Evolutionary conservation across 2,329 filamentous ascomycete genomes (phyloP), one percentile per base, ranked within the genome.

Genomic region (Zymoseptoria passerinii): DNA sequence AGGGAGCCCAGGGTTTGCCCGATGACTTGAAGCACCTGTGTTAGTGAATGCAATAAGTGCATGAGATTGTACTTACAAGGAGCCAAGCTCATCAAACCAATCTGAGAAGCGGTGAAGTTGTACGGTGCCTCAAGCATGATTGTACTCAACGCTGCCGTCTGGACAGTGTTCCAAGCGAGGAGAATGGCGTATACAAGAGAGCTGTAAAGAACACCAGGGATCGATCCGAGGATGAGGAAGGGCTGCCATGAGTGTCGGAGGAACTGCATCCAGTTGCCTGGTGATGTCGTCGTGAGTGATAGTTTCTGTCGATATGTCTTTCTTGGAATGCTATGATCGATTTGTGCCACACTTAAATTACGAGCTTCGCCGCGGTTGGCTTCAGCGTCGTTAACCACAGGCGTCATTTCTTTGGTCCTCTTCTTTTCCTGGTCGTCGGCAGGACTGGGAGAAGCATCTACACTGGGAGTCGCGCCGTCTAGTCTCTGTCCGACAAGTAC

Each of bases 81-180:
- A 0, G 79, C 79, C 27, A 82, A 70, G 35, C 76, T 78, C 63
- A 80, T 78, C 48, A 81, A 72, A 0, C 80, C 80, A 1, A 77
- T 78, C 59, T 79, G 68, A 8, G 75, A 74, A 8, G 78, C 73
- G 19, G 72, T 73, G 67, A 83, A 81, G 70, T 78, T 79, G 61
- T 72, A 52, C 0, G 72, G 71, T 3, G 66, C 58, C 2, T 66
- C 67, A 8, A 72, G 62, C 63, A 79, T 71, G 57, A 70, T 73
- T 0, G 68, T 70, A 6, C 73, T 73, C 18, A 70, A 65, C 0
- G 68, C 69, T 0, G 73, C 74, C 1, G 69, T 69, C 52, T 76
- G 69, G 48, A 79, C 69, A 1, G 72, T 72, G 3, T 70, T 67
- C 67, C 70, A 75, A 6, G 73, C 72, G 0, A 76, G 62, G 13